These are phyloP conservation scores for Speleostelium caveatum DNA, from an alignment of 78 protist genomes.

Conservation along the genomic window DNA sequence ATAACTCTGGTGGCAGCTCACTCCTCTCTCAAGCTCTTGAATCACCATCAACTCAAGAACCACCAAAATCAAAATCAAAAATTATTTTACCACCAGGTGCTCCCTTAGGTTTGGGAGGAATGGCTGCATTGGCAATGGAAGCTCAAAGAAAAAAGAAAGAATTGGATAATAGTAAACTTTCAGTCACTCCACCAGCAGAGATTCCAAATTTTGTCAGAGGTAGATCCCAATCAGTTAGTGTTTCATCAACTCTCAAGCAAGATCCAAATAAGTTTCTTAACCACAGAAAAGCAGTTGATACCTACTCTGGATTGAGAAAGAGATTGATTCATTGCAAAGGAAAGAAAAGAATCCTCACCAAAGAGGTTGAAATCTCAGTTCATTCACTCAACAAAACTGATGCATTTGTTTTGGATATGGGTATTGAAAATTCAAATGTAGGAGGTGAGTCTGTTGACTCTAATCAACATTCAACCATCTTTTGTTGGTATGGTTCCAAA, in stretches of 20 bases:
- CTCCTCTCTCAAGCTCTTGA: conserved; percentile 55
- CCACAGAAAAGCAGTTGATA: conserved; percentile 52
- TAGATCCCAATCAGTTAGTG: conserved; percentile 61
- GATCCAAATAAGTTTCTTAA: conserved; percentile 47
- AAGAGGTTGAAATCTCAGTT: conserved; percentile 45
- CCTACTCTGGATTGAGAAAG: conserved; percentile 33
- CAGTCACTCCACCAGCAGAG: background rate
- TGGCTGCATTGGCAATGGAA: conserved; percentile 70
- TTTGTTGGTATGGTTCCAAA: conserved; percentile 44
- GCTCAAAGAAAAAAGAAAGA: conserved; percentile 62
- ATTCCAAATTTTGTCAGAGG: conserved; percentile 58
- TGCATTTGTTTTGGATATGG: conserved; percentile 62
- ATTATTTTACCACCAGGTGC: conserved; percentile 57
- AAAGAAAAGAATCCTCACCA: conserved; percentile 52
- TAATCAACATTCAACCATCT: conserved; percentile 35
- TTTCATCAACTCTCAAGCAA: conserved; percentile 39
- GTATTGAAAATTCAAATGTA: conserved; percentile 40
- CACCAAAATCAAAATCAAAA: background rate
- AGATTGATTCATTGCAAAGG: conserved; percentile 68
- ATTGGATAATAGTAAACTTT: conserved; percentile 8
- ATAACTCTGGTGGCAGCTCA: background rate
- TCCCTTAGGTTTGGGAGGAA: conserved; percentile 17
- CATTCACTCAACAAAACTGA: conserved; percentile 38
- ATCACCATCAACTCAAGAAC: background rate
- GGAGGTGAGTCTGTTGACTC: conserved; percentile 60